Evolutionary conservation across 2,329 filamentous ascomycete genomes (phyloP).

Genomic region (Verticillium longisporum): DNA sequence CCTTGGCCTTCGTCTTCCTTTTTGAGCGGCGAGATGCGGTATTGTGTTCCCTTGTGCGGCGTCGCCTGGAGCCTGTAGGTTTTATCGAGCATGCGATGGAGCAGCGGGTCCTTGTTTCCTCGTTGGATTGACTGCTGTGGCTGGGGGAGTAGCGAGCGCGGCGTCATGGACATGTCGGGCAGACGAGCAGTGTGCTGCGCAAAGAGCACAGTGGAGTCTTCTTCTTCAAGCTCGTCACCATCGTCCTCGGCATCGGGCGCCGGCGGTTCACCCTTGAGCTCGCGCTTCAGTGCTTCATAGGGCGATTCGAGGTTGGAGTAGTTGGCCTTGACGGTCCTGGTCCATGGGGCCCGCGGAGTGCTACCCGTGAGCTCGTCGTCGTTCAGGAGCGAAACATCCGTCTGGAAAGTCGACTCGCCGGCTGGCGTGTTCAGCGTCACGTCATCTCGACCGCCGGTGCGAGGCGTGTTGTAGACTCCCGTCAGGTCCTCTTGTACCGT

Average conservation of each 20-base stretch:
- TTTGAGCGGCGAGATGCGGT: conserved; percentile 39
- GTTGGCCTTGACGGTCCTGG: conserved; percentile 40
- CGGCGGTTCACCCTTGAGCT: conserved; percentile 44
- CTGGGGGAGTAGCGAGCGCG: conserved; percentile 40
- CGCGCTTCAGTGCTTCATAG: conserved; percentile 66
- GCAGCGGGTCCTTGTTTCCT: conserved; percentile 60
- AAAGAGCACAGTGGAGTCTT: conserved; percentile 41
- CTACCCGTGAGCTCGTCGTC: conserved; percentile 61
- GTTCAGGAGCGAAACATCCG: conserved; percentile 62
- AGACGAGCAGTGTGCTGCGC: conserved; percentile 47
- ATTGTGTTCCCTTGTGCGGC: conserved; percentile 54
- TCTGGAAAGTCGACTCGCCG: conserved; percentile 27
- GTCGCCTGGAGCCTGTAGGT: conserved; percentile 93
- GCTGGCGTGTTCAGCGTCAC: conserved; percentile 25
- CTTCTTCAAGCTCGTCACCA: conserved; percentile 25
- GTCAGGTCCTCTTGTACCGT: conserved; percentile 50
- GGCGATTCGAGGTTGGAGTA: conserved; percentile 67
- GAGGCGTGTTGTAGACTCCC: conserved; percentile 32
- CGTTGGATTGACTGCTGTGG: conserved; percentile 26
- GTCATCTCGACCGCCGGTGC: conserved; percentile 28
- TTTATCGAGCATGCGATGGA: conserved; percentile 91
- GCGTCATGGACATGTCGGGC: conserved; percentile 58
- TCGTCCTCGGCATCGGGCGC: conserved; percentile 22
- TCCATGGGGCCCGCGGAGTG: conserved; percentile 55
- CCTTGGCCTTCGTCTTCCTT: conserved; percentile 23